Percentiles rank a stretch among this genome's conserved stretches.
Conservation (phyloP, 2,329 filamentous ascomycete genomes). For the Grosmannia penicillata region DNA sequence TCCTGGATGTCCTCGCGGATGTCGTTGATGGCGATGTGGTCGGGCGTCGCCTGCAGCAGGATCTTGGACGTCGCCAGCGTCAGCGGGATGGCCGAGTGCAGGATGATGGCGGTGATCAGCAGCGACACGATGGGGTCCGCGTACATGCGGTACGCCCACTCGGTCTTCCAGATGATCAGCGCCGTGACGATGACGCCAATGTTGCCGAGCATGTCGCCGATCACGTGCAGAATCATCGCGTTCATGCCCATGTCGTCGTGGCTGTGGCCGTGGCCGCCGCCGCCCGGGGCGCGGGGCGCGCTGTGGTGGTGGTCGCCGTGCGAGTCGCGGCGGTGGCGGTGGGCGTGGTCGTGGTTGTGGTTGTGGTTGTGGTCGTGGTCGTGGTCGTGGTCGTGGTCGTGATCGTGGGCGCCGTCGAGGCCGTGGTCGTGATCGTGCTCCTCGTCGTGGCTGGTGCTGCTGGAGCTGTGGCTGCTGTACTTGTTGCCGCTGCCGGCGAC, state of each 20-base stretch:
- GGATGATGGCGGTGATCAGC: slow-evolving; percentile 73
- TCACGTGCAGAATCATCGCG: slow-evolving; percentile 59
- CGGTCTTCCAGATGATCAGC: slow-evolving; percentile 80
- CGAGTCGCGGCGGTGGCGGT: slow-evolving; percentile 29
- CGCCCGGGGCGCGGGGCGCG: slow-evolving; percentile 64
- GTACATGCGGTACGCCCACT: slow-evolving; percentile 70
- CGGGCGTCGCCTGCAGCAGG: slow-evolving; percentile 82
- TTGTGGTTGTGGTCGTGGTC: slow-evolving; percentile 11
- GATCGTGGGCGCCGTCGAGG: slow-evolving; percentile 13
- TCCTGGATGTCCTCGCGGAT: slow-evolving; percentile 83
- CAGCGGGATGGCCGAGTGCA: slow-evolving; percentile 61
- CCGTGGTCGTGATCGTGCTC: slow-evolving; percentile 14
- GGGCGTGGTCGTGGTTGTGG: slow-evolving; percentile 13
- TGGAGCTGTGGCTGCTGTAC: slow-evolving; percentile 8
- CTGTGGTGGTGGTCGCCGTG: slow-evolving; percentile 60
- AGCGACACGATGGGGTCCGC: slow-evolving; percentile 86
- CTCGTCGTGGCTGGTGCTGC: slow-evolving; percentile 13
- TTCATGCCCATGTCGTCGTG: slow-evolving; percentile 94
- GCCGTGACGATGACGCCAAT: slow-evolving; percentile 74
- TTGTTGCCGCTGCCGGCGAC: no score
- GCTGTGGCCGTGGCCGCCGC: slow-evolving; percentile 52
- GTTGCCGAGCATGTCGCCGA: slow-evolving; percentile 76
- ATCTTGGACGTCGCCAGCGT: slow-evolving; percentile 74
- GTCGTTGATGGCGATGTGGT: slow-evolving; percentile 74
- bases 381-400: slow-evolving; percentile 13